Evolutionary conservation across 345 rosid genomes (phyloP), one percentile per base, ranked within the genome.

Genomic region (Populus nigra): DNA sequence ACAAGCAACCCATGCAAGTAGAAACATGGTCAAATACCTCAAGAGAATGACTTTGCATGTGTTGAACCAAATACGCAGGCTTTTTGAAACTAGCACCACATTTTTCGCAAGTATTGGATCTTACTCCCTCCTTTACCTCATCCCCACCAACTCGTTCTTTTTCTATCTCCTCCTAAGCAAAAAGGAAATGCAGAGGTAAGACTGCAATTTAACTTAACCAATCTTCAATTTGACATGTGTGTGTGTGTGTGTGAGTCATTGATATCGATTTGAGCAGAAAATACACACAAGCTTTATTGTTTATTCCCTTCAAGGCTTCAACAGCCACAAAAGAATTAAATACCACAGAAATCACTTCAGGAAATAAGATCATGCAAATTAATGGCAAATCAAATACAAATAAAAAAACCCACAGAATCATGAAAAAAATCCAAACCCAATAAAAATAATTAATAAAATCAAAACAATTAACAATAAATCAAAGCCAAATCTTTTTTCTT

Each of bases 1-100:
- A 53, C 12, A 29, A 38, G 3, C 13, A 63, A 11, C 47, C 43
- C 3, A 53, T 41, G 71, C n/a, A 65, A 55, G 13, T 5, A 20
- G 38, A 74, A 65, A 38, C 17, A 43, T 12, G 5, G 29, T 9
- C 33, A 45, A 50, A 57, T 86, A 93, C 97, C 98, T 90, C 96
- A 31, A 90, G 78, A 0, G 90, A 93, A 83, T 93, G 99, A 49
- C 96, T 88, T 74, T 84, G 93, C 93, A 88, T 84, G 76, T 96
- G 99, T 62, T 93, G 97, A 78, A 84, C 89, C 83, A 96, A 84
- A 75, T 93, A 83, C 55, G 99, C 94, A 22, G 93, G 94, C 80
- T 93, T 96, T 74, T 81, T 93, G 66, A 96, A 96, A 65, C 82
- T 76, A 47, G 89, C 91, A 63, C 94, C 96, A 53, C 99, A 93